Conservation (phyloP, 75 land plant genomes). For the Sequoiadendron giganteum region DNA sequence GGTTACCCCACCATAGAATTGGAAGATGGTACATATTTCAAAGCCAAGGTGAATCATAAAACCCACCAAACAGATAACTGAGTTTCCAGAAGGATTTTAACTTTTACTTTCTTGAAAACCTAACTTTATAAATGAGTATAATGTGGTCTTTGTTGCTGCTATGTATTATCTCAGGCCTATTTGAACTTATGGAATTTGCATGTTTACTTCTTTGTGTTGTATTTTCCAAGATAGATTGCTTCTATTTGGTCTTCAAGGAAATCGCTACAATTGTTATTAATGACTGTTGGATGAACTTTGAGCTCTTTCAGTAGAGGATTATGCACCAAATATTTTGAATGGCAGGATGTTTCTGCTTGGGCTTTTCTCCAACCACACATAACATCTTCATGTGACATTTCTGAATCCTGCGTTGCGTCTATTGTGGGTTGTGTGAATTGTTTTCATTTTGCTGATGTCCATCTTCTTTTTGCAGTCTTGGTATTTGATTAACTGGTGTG, state of each 20-base stretch:
- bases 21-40: slow-evolving; percentile 4
- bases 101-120: not conserved
- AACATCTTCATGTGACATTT: not conserved
- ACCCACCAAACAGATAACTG: not conserved
- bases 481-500: not conserved
- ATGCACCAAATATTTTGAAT: not conserved
- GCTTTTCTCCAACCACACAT: not conserved
- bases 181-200: not conserved
- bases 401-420: not conserved
- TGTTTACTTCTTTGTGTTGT: not conserved
- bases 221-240: not conserved
- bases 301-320: not conserved
- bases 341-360: not conserved
- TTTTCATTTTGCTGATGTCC: not conserved
- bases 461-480: not conserved
- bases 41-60: slow-evolving; percentile 16
- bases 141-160: not conserved
- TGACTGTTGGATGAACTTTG: not conserved
- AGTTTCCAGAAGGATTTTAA: not conserved
- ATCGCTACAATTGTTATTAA: not conserved
- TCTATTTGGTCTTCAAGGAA: not conserved
- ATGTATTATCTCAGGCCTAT: not conserved
- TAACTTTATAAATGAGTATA: not conserved
- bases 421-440: not conserved
- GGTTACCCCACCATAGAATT: not conserved